Evolutionary conservation across 2,329 filamentous ascomycete species (phyloP), one percentile per base, ranked within the genome.

Genomic region (Fusarium continuum): DNA sequence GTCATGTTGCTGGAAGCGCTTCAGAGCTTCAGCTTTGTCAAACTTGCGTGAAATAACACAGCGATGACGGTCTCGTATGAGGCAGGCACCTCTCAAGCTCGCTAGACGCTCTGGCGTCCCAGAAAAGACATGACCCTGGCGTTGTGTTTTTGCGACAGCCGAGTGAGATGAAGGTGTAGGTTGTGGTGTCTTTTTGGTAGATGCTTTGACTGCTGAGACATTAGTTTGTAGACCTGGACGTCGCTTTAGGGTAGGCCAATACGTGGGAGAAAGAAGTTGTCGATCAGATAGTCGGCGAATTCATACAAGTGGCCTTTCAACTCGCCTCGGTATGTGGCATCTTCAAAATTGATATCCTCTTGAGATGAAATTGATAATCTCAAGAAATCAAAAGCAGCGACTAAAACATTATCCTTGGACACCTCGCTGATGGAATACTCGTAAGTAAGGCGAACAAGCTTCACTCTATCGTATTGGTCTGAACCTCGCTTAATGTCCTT

Each of bases 11-110:
- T 16, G 20, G n/a, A 26, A 20, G 7, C 55, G 55, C 19, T 43
- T 38, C 4, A 60, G 13, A 5, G 45, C 55, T n/a, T 60, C 29
- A 17, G 10, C 23, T 10, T 28, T 3, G 19, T 55, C 55, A 13
- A 60, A 60, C 14, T n/a, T 38, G n/a, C 50, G 55, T 26, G 55
- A 60, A 8, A 60, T 55, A 1, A 60, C 40, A 35, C 46, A 60
- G 17, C 55, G 55, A 51, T 60, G 19, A 11, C 55, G 55, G 16
- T 51, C 55, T 11, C 55, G 55, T 20, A 55, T 25, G 4, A 60
- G 55, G 11, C 55, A 60, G 16, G 34, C 41, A 40, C 55, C 45
- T 19, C 46, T 23, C 8, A 55, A 50, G 25, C 10, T 36, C 8
- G 50, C 23, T 32, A 60, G 6, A 4, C 55, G 50, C 20, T 50